Conservation (phyloP, 768 basidiomycete species). For the Leccinum disarticulatum region DNA sequence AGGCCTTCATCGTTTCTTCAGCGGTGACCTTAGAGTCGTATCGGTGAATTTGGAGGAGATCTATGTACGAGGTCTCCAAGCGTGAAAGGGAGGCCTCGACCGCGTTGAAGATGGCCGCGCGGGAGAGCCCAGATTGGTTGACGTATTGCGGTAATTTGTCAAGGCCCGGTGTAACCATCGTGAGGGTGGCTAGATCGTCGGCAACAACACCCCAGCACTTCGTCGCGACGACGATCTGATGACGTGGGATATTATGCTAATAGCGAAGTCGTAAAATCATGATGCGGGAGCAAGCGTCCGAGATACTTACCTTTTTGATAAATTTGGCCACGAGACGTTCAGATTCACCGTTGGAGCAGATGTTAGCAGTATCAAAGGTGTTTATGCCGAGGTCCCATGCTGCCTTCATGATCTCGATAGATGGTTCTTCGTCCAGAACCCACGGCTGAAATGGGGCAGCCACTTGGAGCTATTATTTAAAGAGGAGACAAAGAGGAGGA, state of each 20-base stretch:
- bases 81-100: constrained; percentile 38
- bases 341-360: constrained; percentile 37
- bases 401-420: constrained; percentile 35
- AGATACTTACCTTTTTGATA: constrained; percentile 31
- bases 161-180: background rate
- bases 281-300: too few relatives aligned
- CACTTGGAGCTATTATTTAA: background rate
- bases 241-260: constrained; percentile 32
- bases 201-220: constrained; percentile 25
- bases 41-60: constrained; percentile 46
- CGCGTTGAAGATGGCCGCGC: constrained; percentile 38
- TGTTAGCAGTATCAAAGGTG: constrained; percentile 41
- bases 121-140: constrained; percentile 37
- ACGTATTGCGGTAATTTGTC: constrained; percentile 18
- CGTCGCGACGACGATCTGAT: constrained; percentile 32
- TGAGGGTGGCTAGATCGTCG: background rate
- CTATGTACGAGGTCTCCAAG: constrained; percentile 38
- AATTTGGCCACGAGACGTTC: constrained; percentile 40
- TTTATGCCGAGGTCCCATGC: constrained; percentile 43
- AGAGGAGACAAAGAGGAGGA: background rate
- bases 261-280: background rate
- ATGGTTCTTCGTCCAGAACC: constrained; percentile 31
- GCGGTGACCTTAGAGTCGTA: constrained; percentile 38
- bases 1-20: constrained; percentile 50
- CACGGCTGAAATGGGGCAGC: constrained; percentile 5